Evolutionary conservation across 306 rosid species (phyloP), one percentile per base, ranked within the genome.

Genomic region (Gillenia trifoliata): DNA sequence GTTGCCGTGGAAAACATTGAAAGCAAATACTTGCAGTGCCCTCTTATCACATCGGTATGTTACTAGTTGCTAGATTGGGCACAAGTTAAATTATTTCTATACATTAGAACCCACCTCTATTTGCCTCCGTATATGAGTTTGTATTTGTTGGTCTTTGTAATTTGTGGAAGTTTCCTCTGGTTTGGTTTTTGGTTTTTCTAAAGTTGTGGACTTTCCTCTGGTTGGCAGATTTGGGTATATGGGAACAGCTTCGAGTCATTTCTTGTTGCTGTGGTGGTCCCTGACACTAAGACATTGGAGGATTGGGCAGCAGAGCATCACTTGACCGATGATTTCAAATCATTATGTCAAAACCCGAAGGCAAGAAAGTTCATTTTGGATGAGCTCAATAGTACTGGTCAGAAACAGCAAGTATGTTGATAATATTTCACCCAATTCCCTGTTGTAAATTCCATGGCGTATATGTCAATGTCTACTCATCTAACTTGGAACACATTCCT

Each of bases 161-260:
- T 19, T 26, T 69, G 61, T 20, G 45, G 25, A 20, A 50, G 19
- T 52, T 55, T n/a, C 20, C n/a, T 10, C 5, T 12, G 4, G 28
- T n/a, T 33, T 69, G 31, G 11, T 26, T 67, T 67, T 7, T 13
- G 16, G 22, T 8, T 47, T 68, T 5, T 30, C 11, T 47, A 20
- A 28, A 47, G 26, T 70, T n/a, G 2, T 34, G 25, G 29, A 72
- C 45, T 64, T 80, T 80, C 20, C 72, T 73, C 63, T 26, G 61
- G 57, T 54, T 0, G 28, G 64, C 84, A 93, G 98, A 81, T 93
- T 74, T 93, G 97, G 98, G 96, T 93, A 61, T 88, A 93, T 29
- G 98, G 98, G 77, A 93, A 89, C 86, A 93, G 96, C 83, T 93
- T 91, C 30, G 98, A 93, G 87, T 88, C 98, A n/a, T 93, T 84